Conservation (phyloP, 345 rosid species). For the Eucalyptus polyanthemos region DNA sequence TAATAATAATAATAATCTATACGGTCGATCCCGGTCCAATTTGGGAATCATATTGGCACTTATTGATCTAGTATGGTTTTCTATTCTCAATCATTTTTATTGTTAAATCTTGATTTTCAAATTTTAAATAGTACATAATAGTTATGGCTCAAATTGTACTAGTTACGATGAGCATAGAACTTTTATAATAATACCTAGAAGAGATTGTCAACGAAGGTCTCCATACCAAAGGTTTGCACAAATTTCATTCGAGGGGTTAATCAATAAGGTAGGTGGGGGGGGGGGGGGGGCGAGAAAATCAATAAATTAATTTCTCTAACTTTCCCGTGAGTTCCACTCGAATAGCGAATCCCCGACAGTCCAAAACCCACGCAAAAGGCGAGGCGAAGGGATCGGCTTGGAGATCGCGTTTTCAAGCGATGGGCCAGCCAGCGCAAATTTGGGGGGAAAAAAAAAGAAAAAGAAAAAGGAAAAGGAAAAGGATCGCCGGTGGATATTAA, state of each 20-base stretch:
- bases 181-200: neutral
- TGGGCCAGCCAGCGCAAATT: neutral
- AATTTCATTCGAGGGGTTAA: neutral
- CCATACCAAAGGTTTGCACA: neutral
- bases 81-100: neutral
- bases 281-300: neutral
- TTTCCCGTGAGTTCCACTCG: neutral
- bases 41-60: accelerated
- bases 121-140: accelerated
- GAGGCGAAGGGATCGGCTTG: neutral
- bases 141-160: accelerated
- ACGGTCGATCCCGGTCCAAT: accelerated
- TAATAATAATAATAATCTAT: neutral
- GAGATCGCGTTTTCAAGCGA: neutral
- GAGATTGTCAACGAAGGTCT: neutral
- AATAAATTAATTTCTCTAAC: neutral
- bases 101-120: neutral
- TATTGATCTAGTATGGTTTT: accelerated
- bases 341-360: neutral
- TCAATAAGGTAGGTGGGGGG: neutral
- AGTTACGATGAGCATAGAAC: accelerated
- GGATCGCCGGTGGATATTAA: neutral
- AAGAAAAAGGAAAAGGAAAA: too few relatives aligned
- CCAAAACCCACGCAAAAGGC: neutral
- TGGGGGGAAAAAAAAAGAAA: too few relatives aligned